These are phyloP conservation scores for Talaromyces amestolkiae DNA, from an alignment of 2,329 filamentous ascomycete genomes.

Conservation along the genomic window DNA sequence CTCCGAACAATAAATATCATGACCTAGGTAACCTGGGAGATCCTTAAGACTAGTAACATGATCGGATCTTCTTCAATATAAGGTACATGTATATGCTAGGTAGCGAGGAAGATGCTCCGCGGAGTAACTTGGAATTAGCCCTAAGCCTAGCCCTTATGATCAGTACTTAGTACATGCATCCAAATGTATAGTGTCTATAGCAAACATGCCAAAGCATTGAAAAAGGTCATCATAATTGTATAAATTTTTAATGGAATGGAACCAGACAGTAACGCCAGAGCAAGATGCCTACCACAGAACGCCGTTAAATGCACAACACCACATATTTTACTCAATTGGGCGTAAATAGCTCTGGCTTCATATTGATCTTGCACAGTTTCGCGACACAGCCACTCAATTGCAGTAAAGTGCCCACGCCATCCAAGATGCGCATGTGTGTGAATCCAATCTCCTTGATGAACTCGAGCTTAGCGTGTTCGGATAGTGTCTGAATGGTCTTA, in stretches of 20 bases:
- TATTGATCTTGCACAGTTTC: slow-evolving; percentile 89
- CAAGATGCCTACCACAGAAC: slow-evolving; percentile 5
- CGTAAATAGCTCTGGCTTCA: slow-evolving; percentile 81
- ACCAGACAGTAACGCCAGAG: background rate
- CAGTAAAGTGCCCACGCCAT: slow-evolving; percentile 90
- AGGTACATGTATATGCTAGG: too few species aligned
- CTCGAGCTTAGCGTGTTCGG: slow-evolving; percentile 92
- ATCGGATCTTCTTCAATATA: too few species aligned
- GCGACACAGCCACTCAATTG: slow-evolving; percentile 92
- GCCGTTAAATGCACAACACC: slow-evolving; percentile 11
- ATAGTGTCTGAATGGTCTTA: slow-evolving; percentile 87
- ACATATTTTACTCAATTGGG: slow-evolving; percentile 27
- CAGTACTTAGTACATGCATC: background rate
- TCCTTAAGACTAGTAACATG: too few species aligned
- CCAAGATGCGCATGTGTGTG: slow-evolving; percentile 98
- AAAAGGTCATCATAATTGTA: background rate
- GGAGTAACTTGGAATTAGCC: background rate
- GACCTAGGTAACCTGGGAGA: too few species aligned
- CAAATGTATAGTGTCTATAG: background rate
- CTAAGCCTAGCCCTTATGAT: background rate
- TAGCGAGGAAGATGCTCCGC: background rate
- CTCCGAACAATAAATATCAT: too few species aligned
- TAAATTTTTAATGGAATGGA: background rate
- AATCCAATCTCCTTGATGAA: slow-evolving; percentile 99
- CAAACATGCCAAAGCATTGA: background rate